phyloP scores from a whole-genome alignment of 2,329 filamentous ascomycete genomes.

The Bertia moriformis region DNA sequence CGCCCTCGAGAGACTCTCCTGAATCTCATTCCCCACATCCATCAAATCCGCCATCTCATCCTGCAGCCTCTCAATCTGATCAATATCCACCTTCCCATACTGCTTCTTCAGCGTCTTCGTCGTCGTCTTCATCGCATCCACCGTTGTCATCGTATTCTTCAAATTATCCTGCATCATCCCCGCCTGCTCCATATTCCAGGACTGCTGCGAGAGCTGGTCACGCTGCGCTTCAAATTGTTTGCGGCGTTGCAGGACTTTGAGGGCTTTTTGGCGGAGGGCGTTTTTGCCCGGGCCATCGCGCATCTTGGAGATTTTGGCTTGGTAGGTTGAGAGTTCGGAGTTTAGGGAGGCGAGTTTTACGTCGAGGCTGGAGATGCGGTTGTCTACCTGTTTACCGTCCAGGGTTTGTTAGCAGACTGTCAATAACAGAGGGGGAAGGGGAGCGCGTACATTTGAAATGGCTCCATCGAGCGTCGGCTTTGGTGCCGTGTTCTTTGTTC shows the following conservation, averaged over 20 bases:
- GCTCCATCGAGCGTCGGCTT: conserved; percentile 79
- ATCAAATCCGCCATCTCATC: conserved; percentile 98
- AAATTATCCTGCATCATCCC: conserved; percentile 98
- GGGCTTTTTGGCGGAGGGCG: conserved; percentile 82
- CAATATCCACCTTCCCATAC: conserved; percentile 93
- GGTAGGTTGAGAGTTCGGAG: conserved; percentile 76
- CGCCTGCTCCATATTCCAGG: conserved; percentile 98
- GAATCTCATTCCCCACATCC: conserved; percentile 95
- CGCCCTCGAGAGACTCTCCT: conserved; percentile 77
- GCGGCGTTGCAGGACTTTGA: conserved; percentile 82
- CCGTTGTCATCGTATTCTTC: conserved; percentile 95
- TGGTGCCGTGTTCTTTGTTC: conserved; percentile 69
- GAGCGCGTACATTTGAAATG: conserved; percentile 49
- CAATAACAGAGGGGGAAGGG: no score
- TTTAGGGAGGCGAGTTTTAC: conserved; percentile 89
- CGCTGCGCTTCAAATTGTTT: conserved; percentile 91
- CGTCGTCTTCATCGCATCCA: conserved; percentile 93
- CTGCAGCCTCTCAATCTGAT: conserved; percentile 94
- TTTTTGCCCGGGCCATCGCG: conserved; percentile 87
- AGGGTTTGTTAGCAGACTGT: no score
- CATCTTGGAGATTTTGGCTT: conserved; percentile 78
- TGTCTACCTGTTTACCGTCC: conserved; percentile 37
- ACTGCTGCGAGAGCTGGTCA: conserved; percentile 83
- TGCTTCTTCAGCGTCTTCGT: conserved; percentile 85
- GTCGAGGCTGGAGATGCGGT: conserved; percentile 72